These are phyloP conservation scores for Crataegus laevigata DNA, from an alignment of 306 rosid genomes.

Conservation along the genomic window DNA sequence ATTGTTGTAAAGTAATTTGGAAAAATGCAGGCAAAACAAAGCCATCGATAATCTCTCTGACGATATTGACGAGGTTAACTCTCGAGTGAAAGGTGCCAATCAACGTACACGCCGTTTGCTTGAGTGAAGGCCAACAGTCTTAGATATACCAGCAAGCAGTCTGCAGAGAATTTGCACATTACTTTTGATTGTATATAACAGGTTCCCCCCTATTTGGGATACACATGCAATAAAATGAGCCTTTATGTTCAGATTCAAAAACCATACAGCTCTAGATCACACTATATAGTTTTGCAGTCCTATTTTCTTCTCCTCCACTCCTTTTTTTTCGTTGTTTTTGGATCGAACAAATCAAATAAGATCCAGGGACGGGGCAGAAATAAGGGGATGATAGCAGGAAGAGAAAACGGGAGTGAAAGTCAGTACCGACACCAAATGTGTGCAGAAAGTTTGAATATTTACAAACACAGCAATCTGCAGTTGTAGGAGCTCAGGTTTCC, in stretches of 20 bases:
- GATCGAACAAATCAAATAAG: not conserved
- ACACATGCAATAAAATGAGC: not conserved
- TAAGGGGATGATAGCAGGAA: not conserved
- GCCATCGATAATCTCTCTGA: conserved; percentile 72
- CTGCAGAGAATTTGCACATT: not conserved
- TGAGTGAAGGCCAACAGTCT: conserved; percentile 15
- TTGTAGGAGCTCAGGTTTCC: not conserved
- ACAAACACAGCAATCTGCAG: not conserved
- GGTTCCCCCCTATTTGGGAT: not conserved
- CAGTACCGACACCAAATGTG: not conserved
- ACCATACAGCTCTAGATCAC: not conserved
- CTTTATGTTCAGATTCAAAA: not conserved
- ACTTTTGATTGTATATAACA: not conserved
- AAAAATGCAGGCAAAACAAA: conserved; percentile 79
- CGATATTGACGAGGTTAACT: conserved; percentile 69
- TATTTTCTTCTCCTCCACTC: not conserved
- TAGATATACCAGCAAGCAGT: not conserved
- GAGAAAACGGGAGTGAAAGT: not conserved
- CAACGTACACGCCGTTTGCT: conserved; percentile 68
- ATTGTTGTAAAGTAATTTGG: not conserved
- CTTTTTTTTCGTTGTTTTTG: not conserved
- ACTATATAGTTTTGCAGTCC: not conserved
- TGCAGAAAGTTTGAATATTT: conserved; percentile 18
- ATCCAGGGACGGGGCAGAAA: too few relatives aligned
- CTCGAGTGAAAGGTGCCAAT: conserved; percentile 80